A percentile compares a stretch with the other conserved stretches of the same genome.
phyloP scores from a whole-genome alignment of 2,329 filamentous ascomycete genomes.

The Hymenoscyphus scutula region DNA sequence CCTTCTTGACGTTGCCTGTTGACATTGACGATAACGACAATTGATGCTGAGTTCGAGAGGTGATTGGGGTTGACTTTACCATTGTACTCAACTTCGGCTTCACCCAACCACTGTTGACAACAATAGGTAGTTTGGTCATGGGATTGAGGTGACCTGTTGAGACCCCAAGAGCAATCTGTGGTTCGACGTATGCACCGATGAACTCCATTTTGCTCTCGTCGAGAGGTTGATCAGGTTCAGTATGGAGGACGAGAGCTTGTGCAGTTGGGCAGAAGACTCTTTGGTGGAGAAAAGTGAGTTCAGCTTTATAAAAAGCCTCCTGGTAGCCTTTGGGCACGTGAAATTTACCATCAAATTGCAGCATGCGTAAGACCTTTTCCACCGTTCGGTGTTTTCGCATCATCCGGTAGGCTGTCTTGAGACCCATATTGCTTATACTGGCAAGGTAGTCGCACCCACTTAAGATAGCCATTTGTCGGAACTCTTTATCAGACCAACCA shows the following conservation, averaged over 20 bases:
- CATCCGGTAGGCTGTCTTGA: constrained; percentile 91
- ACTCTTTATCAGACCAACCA: constrained; percentile 89
- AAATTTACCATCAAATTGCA: constrained; percentile 87
- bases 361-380: constrained; percentile 75
- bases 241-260: constrained; percentile 72
- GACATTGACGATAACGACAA: constrained; percentile 37
- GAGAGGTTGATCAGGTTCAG: constrained; percentile 59
- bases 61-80: constrained; percentile 22
- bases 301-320: constrained; percentile 77
- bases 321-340: constrained; percentile 79
- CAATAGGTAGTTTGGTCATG: constrained; percentile 70
- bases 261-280: constrained; percentile 84
- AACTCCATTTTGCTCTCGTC: constrained; percentile 72
- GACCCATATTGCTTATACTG: constrained; percentile 77
- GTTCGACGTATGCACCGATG: constrained; percentile 71
- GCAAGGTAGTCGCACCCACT: constrained; percentile 96
- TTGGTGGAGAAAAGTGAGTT: constrained; percentile 90
- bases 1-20: constrained; percentile 21
- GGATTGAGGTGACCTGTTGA: constrained; percentile 83
- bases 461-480: constrained; percentile 92
- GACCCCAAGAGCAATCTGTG: constrained; percentile 68
- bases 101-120: constrained; percentile 28
- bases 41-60: constrained; percentile 22
- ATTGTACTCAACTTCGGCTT: constrained; percentile 26
- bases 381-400: constrained; percentile 86